Conservation (phyloP, 2,329 filamentous ascomycete species). For the Epichloe gansuensis region DNA sequence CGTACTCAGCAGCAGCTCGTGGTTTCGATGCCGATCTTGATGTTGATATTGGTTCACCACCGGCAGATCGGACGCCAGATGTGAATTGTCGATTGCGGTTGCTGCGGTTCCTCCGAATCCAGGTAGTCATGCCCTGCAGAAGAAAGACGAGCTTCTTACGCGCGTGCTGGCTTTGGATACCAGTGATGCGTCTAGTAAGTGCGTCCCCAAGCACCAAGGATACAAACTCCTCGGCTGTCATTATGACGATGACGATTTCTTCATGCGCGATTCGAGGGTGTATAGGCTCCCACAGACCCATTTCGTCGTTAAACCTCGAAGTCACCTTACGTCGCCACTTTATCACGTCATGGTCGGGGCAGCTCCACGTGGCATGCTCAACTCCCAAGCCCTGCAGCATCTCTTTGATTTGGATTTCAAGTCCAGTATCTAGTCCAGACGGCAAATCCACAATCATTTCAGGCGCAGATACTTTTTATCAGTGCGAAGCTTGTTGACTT, state of each 20-base stretch:
- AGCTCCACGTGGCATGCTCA: constrained; percentile 31
- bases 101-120: constrained; percentile 58
- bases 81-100: constrained; percentile 56
- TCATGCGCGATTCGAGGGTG: constrained; percentile 40
- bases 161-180: constrained; percentile 41
- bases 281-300: constrained; percentile 54
- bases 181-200: constrained; percentile 46
- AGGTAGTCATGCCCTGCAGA: constrained; percentile 54
- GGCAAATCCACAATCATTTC: constrained; percentile 73
- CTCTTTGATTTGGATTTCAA: constrained; percentile 33
- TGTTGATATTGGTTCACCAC: constrained; percentile 18
- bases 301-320: constrained; percentile 47
- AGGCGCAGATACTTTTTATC: constrained; percentile 58
- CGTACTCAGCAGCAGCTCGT: constrained; percentile 28
- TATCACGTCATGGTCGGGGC: constrained; percentile 39
- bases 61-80: constrained; percentile 44
- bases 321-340: constrained; percentile 58
- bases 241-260: constrained; percentile 47
- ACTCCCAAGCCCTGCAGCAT: constrained; percentile 41
- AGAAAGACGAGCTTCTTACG: constrained; percentile 51
- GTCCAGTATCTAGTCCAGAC: constrained; percentile 35
- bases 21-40: constrained; percentile 21
- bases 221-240: constrained; percentile 55
- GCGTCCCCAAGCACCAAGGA: constrained; percentile 39
- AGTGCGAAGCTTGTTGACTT: constrained; percentile 60